Percentiles rank a stretch among this genome's conserved stretches.
Conservation (phyloP, 1,284 basidiomycete genomes). For the Fistulinella cinereoalba region DNA sequence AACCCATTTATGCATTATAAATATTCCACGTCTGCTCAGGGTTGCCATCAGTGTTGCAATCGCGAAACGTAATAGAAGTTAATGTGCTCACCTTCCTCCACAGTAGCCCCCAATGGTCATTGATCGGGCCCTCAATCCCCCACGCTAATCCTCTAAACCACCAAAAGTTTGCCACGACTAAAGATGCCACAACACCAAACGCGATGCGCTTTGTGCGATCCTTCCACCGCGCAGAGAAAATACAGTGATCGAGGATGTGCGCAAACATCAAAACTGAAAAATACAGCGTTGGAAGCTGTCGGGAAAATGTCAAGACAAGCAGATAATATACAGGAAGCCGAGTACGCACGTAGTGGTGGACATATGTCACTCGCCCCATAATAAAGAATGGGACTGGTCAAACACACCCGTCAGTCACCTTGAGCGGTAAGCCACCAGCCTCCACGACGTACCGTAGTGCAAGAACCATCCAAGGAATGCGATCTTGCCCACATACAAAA, state of each 20-base stretch:
- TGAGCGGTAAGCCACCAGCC: too few relatives aligned
- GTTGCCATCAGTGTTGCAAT: slow-evolving; percentile 1
- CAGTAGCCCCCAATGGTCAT: slow-evolving; percentile 71
- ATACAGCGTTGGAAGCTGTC: slow-evolving; percentile 92
- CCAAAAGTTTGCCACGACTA: slow-evolving; percentile 83
- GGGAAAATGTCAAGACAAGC: too few relatives aligned
- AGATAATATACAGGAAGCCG: too few relatives aligned
- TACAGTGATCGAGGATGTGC: slow-evolving; percentile 89
- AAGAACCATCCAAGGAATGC: slow-evolving; percentile 91
- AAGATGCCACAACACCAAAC: slow-evolving; percentile 60
- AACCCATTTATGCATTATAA: slow-evolving; percentile 28
- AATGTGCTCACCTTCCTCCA: slow-evolving; percentile 72
- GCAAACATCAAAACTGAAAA: slow-evolving; percentile 92
- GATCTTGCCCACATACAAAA: slow-evolving; percentile 89
- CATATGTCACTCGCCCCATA: slow-evolving; percentile 92
- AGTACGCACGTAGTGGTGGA: slow-evolving; percentile 86
- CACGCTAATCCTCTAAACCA: slow-evolving; percentile 91
- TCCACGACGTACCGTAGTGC: slow-evolving; percentile 79
- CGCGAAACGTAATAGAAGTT: background rate
- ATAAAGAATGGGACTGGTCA: slow-evolving; percentile 85
- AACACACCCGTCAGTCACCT: too few relatives aligned
- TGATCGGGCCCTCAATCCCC: slow-evolving; percentile 84
- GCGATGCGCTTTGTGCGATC: slow-evolving; percentile 66
- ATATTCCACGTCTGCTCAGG: slow-evolving; percentile 29
- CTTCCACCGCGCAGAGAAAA: slow-evolving; percentile 74